Evolutionary conservation across 495 filamentous ascomycete genomes (phyloP), one percentile per base, ranked within the genome.

Genomic region (Cercophora sp.): DNA sequence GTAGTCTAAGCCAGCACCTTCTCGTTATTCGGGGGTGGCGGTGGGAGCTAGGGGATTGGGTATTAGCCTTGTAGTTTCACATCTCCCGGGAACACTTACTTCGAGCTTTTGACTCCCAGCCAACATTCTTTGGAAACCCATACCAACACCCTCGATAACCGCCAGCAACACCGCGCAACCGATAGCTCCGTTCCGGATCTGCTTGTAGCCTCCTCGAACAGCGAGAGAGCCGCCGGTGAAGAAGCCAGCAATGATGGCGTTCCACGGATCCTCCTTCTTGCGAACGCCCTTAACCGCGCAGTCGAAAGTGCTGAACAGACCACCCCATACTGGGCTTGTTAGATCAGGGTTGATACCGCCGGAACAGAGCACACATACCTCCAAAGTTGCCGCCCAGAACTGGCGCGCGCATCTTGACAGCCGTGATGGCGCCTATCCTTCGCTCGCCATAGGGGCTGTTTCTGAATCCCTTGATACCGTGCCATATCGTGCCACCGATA

Each of bases 371-470:
- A n/a, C n/a, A n/a, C n/a, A n/a, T n/a, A 32, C 29, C 29, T 13
- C 92, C 92, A 58, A 98, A 98, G 78, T 98, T 98, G 56, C 93
- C 93, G 54, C 92, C 93, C 45, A 97, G 79, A 40, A 97, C 91
- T 2, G 93, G 93, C 25, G 93, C 94, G 55, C 93, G 85, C 48
- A 91, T 89, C 78, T 98, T 98, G 73, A 98, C 91, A 25, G 93
- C 93, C 59, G 94, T 96, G 70, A 98, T 73, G 37, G 94, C 89
- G 59, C 94, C 93, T 76, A 97, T 91, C 69, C 92, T 79, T 62
- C 93, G 82, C 80, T 97, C 94, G 61, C 93, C 93, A 69, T 95
- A 89, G 44, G 81, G 81, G 56, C 79, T 82, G 78, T 96, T 96
- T 39, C 92, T 74, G 77, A 88, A 96, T 48, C 92, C 93, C 76